phyloP scores from a whole-genome alignment of 2,329 filamentous ascomycete genomes.

The Cercospora beticola region DNA sequence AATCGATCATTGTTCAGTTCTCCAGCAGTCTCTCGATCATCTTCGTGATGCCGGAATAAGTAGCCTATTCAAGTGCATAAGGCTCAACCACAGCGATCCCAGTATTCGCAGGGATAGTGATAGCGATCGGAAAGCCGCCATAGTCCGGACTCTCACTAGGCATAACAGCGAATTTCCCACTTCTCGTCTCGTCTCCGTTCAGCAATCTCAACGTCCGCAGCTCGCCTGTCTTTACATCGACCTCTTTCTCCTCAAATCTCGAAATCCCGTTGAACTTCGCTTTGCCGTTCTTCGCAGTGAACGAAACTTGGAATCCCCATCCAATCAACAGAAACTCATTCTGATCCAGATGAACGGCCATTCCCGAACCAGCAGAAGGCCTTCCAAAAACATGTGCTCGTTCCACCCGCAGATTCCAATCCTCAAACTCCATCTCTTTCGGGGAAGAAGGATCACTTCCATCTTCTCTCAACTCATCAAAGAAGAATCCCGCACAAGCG shows the following conservation, averaged over 20 bases:
- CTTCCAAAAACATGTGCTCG: slow-evolving; percentile 50
- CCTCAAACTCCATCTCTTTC: slow-evolving; percentile 39
- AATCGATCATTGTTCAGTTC: no score
- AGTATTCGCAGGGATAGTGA: slow-evolving; percentile 55
- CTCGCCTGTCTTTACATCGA: slow-evolving; percentile 38
- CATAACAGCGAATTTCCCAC: slow-evolving; percentile 55
- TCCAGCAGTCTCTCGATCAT: no score
- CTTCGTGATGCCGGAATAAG: no score
- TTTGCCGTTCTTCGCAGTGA: slow-evolving; percentile 35
- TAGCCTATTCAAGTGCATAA: neutral
- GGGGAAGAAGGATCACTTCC: slow-evolving; percentile 35
- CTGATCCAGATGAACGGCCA: slow-evolving; percentile 44
- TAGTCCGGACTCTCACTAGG: slow-evolving; percentile 58
- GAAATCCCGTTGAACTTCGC: slow-evolving; percentile 48
- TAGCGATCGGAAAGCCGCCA: slow-evolving; percentile 56
- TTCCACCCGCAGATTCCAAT: slow-evolving; percentile 43
- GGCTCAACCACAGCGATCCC: slow-evolving; percentile 41
- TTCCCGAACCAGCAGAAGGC: slow-evolving; percentile 44
- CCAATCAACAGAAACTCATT: slow-evolving; percentile 48
- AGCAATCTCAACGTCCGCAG: slow-evolving; percentile 42
- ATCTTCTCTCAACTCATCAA: slow-evolving; percentile 40
- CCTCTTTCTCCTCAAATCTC: slow-evolving; percentile 44
- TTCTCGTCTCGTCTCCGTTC: slow-evolving; percentile 50
- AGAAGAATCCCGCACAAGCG: slow-evolving; percentile 46
- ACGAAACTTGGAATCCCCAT: slow-evolving; percentile 46